phyloP scores from a whole-genome alignment of 371 early-diverging fungal species.

The Batkoa obscura region DNA sequence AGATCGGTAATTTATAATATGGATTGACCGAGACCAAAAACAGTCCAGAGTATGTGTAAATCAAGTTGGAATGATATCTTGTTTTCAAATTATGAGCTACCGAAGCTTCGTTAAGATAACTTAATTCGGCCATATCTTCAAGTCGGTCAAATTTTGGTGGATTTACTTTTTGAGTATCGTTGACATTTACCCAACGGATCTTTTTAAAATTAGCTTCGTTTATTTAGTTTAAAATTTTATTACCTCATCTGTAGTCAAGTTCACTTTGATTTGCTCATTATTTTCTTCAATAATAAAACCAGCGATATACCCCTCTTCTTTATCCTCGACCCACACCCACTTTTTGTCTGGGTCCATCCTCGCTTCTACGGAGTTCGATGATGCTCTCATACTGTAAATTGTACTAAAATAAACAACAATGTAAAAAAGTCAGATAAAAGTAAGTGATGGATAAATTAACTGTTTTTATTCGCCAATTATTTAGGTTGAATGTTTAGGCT shows the following conservation, averaged over 20 bases:
- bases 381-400: too few species aligned
- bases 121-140: constrained; percentile 97
- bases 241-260: constrained; percentile 50
- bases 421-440: too few species aligned
- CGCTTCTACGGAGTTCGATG: too few species aligned
- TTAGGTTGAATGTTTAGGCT: too few species aligned
- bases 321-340: constrained; percentile 93
- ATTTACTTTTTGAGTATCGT: constrained; percentile 89
- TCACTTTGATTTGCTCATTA: constrained; percentile 42
- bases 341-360: constrained; percentile 41
- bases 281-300: constrained; percentile 63
- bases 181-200: constrained; percentile 41
- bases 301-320: constrained; percentile 68
- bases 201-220: constrained; percentile 9
- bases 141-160: constrained; percentile 97
- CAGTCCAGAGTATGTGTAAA: constrained; percentile 98
- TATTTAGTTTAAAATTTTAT: neutral
- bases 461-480: too few species aligned
- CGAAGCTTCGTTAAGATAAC: constrained; percentile 95
- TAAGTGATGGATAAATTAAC: too few species aligned
- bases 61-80: constrained; percentile 76
- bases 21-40: constrained; percentile 99
- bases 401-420: too few species aligned
- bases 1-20: constrained; percentile 84
- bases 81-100: constrained; percentile 90